These are phyloP conservation scores for Calvatia gigantea DNA, from an alignment of 768 basidiomycete genomes.

Conservation along the genomic window DNA sequence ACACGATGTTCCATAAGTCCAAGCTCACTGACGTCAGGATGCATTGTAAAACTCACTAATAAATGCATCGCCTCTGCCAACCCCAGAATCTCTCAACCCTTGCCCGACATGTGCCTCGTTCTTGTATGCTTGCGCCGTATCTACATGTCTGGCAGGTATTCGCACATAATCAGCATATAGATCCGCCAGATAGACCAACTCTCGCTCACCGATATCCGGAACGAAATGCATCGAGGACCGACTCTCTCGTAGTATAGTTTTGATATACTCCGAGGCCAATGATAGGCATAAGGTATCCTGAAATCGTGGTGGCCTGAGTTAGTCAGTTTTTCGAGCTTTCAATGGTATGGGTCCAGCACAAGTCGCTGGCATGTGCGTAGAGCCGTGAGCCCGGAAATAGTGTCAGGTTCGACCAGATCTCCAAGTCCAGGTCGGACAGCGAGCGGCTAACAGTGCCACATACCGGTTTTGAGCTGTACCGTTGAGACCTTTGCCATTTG, in stretches of 20 bases:
- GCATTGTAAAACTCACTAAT: slow-evolving; percentile 46
- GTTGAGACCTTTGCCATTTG: not conserved
- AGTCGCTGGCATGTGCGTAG: not conserved
- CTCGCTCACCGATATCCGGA: slow-evolving; percentile 50
- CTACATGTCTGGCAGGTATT: slow-evolving; percentile 71
- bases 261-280: slow-evolving; percentile 73
- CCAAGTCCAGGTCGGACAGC: too few relatives aligned
- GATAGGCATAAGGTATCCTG: slow-evolving; percentile 56
- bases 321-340: slow-evolving; percentile 13
- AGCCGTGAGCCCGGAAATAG: too few relatives aligned
- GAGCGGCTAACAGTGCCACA: too few relatives aligned
- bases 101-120: slow-evolving; percentile 64
- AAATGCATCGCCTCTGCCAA: slow-evolving; percentile 61
- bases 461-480: not conserved
- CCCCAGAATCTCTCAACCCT: slow-evolving; percentile 52
- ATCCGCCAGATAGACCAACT: not conserved
- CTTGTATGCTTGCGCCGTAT: slow-evolving; percentile 67
- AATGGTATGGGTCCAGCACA: not conserved
- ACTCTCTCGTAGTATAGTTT: slow-evolving; percentile 52
- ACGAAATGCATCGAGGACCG: slow-evolving; percentile 59
- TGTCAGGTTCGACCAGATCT: too few relatives aligned
- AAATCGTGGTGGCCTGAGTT: slow-evolving; percentile 20
- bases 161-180: not conserved
- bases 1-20: slow-evolving; percentile 3
- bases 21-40: not conserved